Evolutionary conservation across 495 filamentous ascomycete genomes (phyloP).

Genomic region (Clohesyomyces aquaticus): DNA sequence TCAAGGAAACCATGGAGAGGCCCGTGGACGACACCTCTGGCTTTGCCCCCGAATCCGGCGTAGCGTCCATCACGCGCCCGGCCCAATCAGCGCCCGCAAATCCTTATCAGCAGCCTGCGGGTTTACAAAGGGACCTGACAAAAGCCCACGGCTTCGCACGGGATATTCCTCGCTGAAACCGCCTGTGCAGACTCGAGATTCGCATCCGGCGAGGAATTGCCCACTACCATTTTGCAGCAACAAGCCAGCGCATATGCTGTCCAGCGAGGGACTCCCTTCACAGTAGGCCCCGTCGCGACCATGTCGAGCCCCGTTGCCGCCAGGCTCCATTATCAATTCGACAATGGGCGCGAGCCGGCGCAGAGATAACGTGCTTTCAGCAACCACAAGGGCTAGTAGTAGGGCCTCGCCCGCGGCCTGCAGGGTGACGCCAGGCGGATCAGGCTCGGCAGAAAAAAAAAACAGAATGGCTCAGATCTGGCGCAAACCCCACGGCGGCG

Average conservation of each 20-base stretch:
- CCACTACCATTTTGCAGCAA: not conserved
- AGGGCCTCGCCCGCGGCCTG: slow-evolving; percentile 16
- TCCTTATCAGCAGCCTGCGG: slow-evolving; percentile 3
- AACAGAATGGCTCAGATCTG: slow-evolving; percentile 32
- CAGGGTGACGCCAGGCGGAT: slow-evolving; percentile 21
- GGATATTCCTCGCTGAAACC: not conserved
- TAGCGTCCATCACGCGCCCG: not conserved
- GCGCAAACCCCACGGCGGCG: slow-evolving; percentile 35
- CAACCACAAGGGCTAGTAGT: not conserved
- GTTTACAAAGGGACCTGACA: not conserved
- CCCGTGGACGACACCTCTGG: not conserved
- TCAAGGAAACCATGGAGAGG: not conserved
- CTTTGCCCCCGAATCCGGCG: not conserved
- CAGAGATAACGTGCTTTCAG: not conserved
- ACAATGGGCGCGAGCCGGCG: too few relatives aligned
- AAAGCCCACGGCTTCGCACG: not conserved
- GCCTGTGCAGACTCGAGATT: too few relatives aligned
- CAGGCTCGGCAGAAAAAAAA: slow-evolving; percentile 22
- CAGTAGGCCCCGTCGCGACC: not conserved
- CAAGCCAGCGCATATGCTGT: not conserved
- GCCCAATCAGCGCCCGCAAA: slow-evolving; percentile 4
- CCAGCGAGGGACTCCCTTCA: slow-evolving; percentile 7
- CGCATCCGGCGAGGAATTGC: too few relatives aligned
- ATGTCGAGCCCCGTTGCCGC: not conserved
- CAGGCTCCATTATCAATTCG: not conserved